A percentile compares a stretch with the other conserved stretches of the same genome.
Conservation (phyloP, 2,329 filamentous ascomycete species). For the Sclerotinia trifoliorum region DNA sequence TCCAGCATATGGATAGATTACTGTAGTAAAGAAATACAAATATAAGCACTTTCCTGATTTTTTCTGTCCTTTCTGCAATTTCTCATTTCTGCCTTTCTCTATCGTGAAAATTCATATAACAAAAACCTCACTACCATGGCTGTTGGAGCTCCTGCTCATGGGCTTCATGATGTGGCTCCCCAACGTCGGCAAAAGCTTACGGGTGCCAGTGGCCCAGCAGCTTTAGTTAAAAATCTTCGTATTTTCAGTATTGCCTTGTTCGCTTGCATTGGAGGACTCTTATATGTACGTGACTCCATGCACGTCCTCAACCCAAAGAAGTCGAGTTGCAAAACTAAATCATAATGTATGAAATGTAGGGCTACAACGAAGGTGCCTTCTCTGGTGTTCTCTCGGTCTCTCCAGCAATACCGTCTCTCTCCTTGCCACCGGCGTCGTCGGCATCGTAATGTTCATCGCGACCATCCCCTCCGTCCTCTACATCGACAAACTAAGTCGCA, state of each 20-base stretch:
- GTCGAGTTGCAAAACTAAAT: background rate
- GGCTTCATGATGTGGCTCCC: slow-evolving; percentile 53
- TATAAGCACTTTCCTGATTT: background rate
- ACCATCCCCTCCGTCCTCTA: slow-evolving; percentile 67
- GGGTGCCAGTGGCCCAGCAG: slow-evolving; percentile 51
- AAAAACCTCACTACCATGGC: slow-evolving; percentile 2
- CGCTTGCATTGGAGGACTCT: slow-evolving; percentile 60
- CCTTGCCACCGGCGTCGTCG: slow-evolving; percentile 69
- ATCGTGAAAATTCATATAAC: background rate
- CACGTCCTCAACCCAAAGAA: background rate
- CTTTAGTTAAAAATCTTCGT: slow-evolving; percentile 58
- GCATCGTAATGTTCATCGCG: slow-evolving; percentile 66
- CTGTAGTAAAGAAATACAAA: background rate
- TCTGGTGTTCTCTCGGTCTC: slow-evolving; percentile 58
- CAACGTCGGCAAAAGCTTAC: slow-evolving; percentile 53
- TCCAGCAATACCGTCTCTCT: slow-evolving; percentile 51
- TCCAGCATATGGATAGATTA: background rate
- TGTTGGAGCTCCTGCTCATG: slow-evolving; percentile 23
- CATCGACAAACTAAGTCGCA: slow-evolving; percentile 63
- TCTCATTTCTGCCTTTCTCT: background rate
- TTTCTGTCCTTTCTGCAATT: background rate
- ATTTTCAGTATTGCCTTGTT: slow-evolving; percentile 61
- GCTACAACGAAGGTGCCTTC: slow-evolving; percentile 77
- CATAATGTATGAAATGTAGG: slow-evolving; percentile 17
- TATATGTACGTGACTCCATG: slow-evolving; percentile 41